Evolutionary conservation across 352 stramenopile genomes (phyloP).

Genomic region (Aphanomyces astaci): DNA sequence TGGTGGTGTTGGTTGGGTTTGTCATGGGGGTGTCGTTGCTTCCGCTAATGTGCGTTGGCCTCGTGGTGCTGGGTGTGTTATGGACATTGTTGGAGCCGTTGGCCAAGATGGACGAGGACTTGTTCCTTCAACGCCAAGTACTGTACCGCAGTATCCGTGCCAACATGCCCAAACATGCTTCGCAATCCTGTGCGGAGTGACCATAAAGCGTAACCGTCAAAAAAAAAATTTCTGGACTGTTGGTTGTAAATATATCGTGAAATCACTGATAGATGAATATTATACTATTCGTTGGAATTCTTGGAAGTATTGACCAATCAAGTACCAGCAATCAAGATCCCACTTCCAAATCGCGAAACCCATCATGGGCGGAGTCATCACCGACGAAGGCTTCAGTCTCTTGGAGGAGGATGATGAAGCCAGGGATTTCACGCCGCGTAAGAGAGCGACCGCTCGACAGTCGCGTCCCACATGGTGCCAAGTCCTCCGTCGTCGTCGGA

Average conservation of each 20-base stretch:
- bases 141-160: constrained; percentile 9
- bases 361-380: background rate
- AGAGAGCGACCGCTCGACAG: no score
- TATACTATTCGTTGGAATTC: no score
- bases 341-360: background rate
- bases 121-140: constrained; percentile 25
- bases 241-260: no score
- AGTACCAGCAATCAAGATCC: background rate
- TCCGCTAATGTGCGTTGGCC: constrained; percentile 53
- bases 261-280: no score
- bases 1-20: constrained; percentile 36
- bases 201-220: no score
- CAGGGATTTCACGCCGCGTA: background rate
- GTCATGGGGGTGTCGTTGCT: constrained; percentile 37
- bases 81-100: constrained; percentile 38
- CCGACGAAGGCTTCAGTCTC: constrained; percentile 2
- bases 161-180: background rate
- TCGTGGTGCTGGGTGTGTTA: constrained; percentile 54
- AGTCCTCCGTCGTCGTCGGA: background rate
- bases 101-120: constrained; percentile 47
- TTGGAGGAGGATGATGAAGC: background rate
- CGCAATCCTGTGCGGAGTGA: no score
- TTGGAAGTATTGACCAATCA: constrained; percentile 12
- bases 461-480: background rate
- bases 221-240: no score